A percentile compares a stretch with the other conserved stretches of the same genome.
Evolutionary conservation across 345 rosid genomes (phyloP).

Genomic region (Laguncularia racemosa): DNA sequence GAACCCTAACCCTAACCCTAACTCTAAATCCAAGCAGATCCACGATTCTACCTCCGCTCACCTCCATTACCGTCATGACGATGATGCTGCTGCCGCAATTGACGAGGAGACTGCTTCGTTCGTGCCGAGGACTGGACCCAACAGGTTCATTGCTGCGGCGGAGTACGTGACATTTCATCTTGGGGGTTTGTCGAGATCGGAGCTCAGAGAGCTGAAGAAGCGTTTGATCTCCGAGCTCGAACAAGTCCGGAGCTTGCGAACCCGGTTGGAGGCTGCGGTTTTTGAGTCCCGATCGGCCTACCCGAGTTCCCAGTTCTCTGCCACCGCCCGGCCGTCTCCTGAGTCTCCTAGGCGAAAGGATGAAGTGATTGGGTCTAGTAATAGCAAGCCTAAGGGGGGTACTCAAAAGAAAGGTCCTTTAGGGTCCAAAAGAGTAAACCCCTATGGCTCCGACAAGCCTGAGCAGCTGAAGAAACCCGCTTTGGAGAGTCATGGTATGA

Average conservation of each 20-base stretch:
- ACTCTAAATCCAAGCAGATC: background rate
- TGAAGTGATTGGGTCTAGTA: background rate
- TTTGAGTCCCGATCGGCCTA: conserved; percentile 8
- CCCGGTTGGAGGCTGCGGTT: conserved; percentile 16
- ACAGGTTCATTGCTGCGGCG: conserved; percentile 4
- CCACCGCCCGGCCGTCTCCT: conserved; percentile 9
- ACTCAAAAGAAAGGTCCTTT: conserved; percentile 12
- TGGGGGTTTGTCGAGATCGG: conserved; percentile 16
- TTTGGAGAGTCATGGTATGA: no score
- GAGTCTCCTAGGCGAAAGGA: conserved; percentile 8
- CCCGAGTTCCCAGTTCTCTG: conserved; percentile 11
- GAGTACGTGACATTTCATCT: conserved; percentile 24
- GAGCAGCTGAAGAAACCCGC: no score
- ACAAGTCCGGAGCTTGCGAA: conserved; percentile 26
- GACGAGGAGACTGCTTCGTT: conserved; percentile 14
- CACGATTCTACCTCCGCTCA: conserved; percentile 9
- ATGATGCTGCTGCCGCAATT: background rate
- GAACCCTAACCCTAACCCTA: conserved; percentile 14
- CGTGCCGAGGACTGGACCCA: conserved; percentile 6
- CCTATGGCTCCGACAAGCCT: conserved; percentile 4
- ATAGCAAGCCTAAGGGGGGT: conserved; percentile 3
- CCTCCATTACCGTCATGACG: conserved; percentile 10
- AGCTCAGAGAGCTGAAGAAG: conserved; percentile 29
- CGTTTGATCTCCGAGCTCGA: conserved; percentile 31
- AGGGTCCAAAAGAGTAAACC: conserved; percentile 19